Base-by-base conservation (phyloP, 768 basidiomycete species). In the Cyathus striatus region DNA sequence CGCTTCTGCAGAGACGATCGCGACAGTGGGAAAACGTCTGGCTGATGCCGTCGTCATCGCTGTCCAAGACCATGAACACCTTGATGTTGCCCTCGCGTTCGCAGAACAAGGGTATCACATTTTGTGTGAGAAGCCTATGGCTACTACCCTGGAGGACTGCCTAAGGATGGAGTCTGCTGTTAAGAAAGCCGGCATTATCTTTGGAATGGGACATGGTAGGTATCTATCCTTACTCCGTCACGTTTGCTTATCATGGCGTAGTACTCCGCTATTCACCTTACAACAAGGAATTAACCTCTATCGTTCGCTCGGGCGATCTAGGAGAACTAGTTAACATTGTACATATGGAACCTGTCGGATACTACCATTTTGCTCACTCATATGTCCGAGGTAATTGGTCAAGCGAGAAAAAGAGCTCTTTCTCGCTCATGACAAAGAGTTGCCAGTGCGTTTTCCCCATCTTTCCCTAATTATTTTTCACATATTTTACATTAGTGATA, bases 121-220 rank as follows among this genome's bases (percentile, higher is more conserved):
- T 43, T 71, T 94, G 17, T 93, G 91, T 61, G 91, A 94, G 73
- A 94, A 94, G 58, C 91, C 91, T 0, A 89, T 94, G 85, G 87
- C 90, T 1, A 91, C 86, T 3, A 76, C 60, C 41, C 53, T 86
- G 26, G 69, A 74, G 41, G 88, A 88, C 49, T 87, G 90, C 46
- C 57, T 93, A 38, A 71, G 68, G 58, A 92, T 93, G 70, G 81
- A 87, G 48, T 65, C 68, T 23, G 86, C 79, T 0, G 72, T 93
- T 23, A 81, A 78, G 60, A 72, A 79, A 24, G 75, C 83, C 2
- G 78, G 78, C 1, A 70, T 79, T 32, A 83, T 93, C 49, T 93
- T 91, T 66, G 91, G 86, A 14, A 79, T 90, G 72, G 86, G 91
- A 1, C 91, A 93, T 53, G 90, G 90, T 88, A 49, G 43, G 71